Conservation (phyloP, 768 basidiomycete species). For the Fibroporia radiculosa region DNA sequence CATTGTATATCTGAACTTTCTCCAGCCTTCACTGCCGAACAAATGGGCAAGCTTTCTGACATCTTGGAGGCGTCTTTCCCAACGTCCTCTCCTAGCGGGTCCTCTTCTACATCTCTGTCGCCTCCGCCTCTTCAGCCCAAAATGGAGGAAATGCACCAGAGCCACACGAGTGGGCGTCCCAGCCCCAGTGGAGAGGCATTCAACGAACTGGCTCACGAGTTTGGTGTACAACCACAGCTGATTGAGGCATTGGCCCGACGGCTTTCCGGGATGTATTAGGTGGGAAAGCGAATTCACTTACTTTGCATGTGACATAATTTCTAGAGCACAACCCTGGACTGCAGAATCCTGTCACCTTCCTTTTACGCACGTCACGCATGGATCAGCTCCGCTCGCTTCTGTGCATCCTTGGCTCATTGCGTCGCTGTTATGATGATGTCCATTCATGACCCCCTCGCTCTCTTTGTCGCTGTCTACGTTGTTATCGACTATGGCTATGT, state of each 20-base stretch:
- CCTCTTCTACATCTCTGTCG: slow-evolving; percentile 2
- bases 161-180: neutral
- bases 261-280: slow-evolving; percentile 26
- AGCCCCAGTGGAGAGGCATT: slow-evolving; percentile 22
- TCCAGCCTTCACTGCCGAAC: slow-evolving; percentile 58
- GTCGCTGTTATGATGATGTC: slow-evolving; percentile 16
- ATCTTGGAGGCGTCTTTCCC: slow-evolving; percentile 29
- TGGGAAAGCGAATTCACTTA: neutral
- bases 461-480: slow-evolving; percentile 1
- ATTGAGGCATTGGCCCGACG: slow-evolving; percentile 63
- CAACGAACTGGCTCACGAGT: slow-evolving; percentile 60
- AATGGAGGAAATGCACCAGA: neutral
- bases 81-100: slow-evolving; percentile 13
- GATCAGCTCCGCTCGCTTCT: slow-evolving; percentile 5
- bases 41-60: slow-evolving; percentile 40
- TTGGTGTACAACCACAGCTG: slow-evolving; percentile 62
- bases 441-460: slow-evolving; percentile 2
- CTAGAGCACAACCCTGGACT: neutral
- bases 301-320: slow-evolving; percentile 1
- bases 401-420: slow-evolving; percentile 1
- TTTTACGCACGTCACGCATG: neutral
- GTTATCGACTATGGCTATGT: slow-evolving; percentile 1
- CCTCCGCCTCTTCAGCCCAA: neutral
- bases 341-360: neutral
- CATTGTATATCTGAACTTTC: slow-evolving; percentile 5